phyloP scores from a whole-genome alignment of 306 rosid species.

The Ammopiptanthus mongolicus region DNA sequence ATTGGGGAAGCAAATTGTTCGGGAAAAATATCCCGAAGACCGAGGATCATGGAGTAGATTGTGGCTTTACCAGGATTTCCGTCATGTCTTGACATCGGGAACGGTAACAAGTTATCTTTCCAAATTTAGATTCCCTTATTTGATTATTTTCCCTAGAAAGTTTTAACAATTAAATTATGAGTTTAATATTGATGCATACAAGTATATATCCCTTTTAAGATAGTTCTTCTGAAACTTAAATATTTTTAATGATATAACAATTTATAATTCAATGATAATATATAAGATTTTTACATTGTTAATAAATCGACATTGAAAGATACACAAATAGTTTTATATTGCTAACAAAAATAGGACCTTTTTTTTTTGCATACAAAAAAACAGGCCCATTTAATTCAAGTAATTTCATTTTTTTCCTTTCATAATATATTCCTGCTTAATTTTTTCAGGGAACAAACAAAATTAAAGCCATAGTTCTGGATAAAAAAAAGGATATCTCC shows the following conservation, averaged over 20 bases:
- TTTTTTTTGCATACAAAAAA: too few species aligned
- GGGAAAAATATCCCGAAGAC: too few species aligned
- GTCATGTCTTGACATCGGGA: background rate
- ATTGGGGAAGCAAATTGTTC: background rate
- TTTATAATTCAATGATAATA: too few species aligned
- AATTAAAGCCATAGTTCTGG: slow-evolving; percentile 9
- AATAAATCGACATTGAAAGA: too few species aligned
- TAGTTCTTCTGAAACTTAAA: too few species aligned
- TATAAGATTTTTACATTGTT: too few species aligned
- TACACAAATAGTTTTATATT: too few species aligned
- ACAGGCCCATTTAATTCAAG: too few species aligned
- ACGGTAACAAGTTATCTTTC: background rate
- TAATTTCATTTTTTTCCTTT: background rate
- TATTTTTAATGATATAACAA: too few species aligned
- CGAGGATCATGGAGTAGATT: background rate
- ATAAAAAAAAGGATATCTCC: background rate
- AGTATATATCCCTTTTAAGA: background rate
- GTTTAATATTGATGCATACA: too few species aligned
- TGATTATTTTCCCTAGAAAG: background rate
- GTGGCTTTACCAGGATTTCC: background rate
- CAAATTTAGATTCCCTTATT: background rate
- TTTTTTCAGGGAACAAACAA: background rate
- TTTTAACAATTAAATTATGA: too few species aligned
- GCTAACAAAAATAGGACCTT: too few species aligned
- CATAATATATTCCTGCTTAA: background rate